Percentiles rank a stretch among this genome's conserved stretches.
phyloP scores from a whole-genome alignment of 495 filamentous ascomycete genomes.

The Neurospora sp. region DNA sequence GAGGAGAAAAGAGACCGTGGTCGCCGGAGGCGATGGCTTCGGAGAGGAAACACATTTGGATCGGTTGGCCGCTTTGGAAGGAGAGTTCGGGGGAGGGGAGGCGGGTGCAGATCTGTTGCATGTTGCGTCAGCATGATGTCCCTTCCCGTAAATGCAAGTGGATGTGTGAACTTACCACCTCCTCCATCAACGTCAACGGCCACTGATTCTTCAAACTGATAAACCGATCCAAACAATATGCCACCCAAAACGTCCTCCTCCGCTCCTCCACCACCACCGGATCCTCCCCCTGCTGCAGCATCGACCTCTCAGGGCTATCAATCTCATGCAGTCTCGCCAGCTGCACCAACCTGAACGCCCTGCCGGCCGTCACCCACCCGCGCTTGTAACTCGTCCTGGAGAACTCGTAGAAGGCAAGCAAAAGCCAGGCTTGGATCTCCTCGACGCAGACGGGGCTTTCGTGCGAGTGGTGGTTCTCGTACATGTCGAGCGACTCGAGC shows the following conservation, averaged over 20 bases:
- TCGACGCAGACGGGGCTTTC: constrained; percentile 25
- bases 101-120: constrained; percentile 29
- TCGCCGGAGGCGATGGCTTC: constrained; percentile 32
- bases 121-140: neutral
- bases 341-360: constrained; percentile 44
- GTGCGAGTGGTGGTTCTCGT: constrained; percentile 9
- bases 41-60: constrained; percentile 32
- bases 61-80: constrained; percentile 41
- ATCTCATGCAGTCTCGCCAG: constrained; percentile 40
- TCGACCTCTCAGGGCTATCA: constrained; percentile 24
- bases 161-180: too few species aligned
- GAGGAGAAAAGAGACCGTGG: constrained; percentile 26
- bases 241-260: constrained; percentile 46
- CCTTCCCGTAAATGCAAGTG: too few species aligned
- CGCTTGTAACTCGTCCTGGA: constrained; percentile 35
- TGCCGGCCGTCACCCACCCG: constrained; percentile 44
- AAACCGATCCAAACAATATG: constrained; percentile 44
- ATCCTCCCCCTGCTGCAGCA: constrained; percentile 13
- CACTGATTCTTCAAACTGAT: constrained; percentile 36
- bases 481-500: constrained; percentile 30
- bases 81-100: constrained; percentile 39
- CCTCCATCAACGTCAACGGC: constrained; percentile 42
- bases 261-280: constrained; percentile 35
- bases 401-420: constrained; percentile 45
- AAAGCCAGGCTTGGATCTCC: constrained; percentile 45